Evolutionary conservation across 441 rosid species (phyloP).

Genomic region (Brassica hybrid): DNA sequence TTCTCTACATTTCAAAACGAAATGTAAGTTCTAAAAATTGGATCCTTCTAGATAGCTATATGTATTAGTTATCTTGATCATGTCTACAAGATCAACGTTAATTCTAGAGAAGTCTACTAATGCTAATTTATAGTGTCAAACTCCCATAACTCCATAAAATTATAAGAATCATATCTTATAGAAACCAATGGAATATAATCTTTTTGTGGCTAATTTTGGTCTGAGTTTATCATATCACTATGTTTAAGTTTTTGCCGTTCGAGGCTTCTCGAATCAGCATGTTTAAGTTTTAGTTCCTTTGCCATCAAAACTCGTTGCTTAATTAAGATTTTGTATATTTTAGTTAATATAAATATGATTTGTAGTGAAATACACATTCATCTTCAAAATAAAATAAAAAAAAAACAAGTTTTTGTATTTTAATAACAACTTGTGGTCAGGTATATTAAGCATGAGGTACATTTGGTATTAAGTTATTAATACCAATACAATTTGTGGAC

Average conservation of each 20-base stretch:
- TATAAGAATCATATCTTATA: neutral
- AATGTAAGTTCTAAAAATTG: conserved; percentile 18
- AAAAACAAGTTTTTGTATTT: neutral
- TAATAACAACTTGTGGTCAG: conserved; percentile 6
- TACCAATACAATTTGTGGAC: conserved; percentile 15
- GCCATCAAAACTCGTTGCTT: neutral
- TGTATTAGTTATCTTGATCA: neutral
- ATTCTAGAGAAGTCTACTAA: neutral
- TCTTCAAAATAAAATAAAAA: neutral
- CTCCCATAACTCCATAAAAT: no score
- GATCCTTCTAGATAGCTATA: neutral
- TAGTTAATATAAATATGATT: neutral
- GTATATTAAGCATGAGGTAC: conserved; percentile 29
- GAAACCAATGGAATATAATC: no score
- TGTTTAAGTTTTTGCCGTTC: neutral
- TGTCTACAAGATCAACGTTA: no score
- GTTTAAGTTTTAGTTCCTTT: neutral
- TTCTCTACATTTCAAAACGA: neutral
- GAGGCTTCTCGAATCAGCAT: neutral
- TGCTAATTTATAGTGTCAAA: neutral
- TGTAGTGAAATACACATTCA: neutral
- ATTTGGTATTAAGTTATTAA: neutral
- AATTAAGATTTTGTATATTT: neutral
- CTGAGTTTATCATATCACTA: conserved; percentile 1
- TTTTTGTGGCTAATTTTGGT: neutral